Conservation (phyloP, 2,329 filamentous ascomycete genomes). For the Colletotrichum sp. region DNA sequence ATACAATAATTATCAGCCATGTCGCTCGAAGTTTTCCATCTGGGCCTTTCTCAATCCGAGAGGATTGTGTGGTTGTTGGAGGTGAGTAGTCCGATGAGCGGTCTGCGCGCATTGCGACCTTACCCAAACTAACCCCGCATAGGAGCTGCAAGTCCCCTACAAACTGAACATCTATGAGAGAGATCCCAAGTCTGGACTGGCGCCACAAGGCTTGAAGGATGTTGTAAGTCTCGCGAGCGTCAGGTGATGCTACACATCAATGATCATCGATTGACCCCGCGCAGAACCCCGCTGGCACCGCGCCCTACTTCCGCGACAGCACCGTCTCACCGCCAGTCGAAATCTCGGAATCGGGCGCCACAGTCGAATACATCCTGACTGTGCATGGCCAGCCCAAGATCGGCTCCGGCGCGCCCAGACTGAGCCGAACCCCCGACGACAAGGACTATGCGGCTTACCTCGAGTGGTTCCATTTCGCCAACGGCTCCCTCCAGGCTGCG, state of each 20-base stretch:
- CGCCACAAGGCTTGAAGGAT: slow-evolving; percentile 10
- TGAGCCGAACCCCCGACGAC: slow-evolving; percentile 45
- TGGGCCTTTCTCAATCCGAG: slow-evolving; percentile 24
- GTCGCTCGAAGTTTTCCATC: slow-evolving; percentile 22
- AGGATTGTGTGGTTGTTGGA: slow-evolving; percentile 23
- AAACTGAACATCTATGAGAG: slow-evolving; percentile 11
- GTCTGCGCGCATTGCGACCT: not conserved
- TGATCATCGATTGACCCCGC: not conserved
- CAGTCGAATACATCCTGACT: slow-evolving; percentile 65
- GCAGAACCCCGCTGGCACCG: slow-evolving; percentile 54
- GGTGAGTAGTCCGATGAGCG: not conserved
- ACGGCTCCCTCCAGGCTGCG: slow-evolving; percentile 47
- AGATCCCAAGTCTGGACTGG: slow-evolving; percentile 7
- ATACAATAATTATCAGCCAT: not conserved
- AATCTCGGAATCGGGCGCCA: slow-evolving; percentile 64
- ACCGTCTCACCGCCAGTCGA: slow-evolving; percentile 40
- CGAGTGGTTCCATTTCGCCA: slow-evolving; percentile 68
- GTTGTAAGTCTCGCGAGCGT: not conserved
- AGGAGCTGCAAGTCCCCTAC: slow-evolving; percentile 21
- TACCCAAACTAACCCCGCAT: not conserved
- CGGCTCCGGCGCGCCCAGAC: slow-evolving; percentile 39
- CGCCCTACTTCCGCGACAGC: slow-evolving; percentile 65
- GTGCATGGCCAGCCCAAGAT: slow-evolving; percentile 44
- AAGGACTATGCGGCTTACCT: slow-evolving; percentile 64
- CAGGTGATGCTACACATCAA: not conserved